Evolutionary conservation across 2,329 filamentous ascomycete genomes (phyloP).

Genomic region (Aquanectria penicillioides): DNA sequence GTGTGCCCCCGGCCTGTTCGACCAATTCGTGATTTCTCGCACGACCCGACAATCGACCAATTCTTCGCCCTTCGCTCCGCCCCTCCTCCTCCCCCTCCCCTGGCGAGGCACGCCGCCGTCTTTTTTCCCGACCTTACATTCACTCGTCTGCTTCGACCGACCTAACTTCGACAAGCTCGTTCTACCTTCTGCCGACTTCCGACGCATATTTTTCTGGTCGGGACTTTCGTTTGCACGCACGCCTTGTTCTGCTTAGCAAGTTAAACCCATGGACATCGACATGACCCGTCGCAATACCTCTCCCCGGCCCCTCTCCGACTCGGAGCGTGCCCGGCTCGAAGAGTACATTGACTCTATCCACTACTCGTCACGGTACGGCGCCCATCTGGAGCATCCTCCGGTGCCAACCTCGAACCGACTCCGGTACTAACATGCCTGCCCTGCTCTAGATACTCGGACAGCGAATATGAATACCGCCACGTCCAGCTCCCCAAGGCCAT

Average conservation of each 20-base stretch:
- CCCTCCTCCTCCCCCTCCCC: neutral
- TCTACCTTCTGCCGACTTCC: neutral
- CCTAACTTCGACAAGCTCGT: no score
- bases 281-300: constrained; percentile 85
- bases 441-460: constrained; percentile 82
- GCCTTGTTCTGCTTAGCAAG: constrained; percentile 5
- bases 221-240: neutral
- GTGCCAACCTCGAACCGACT: neutral
- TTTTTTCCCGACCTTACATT: no score
- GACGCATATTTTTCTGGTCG: neutral
- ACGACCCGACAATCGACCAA: neutral
- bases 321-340: constrained; percentile 84
- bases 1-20: neutral
- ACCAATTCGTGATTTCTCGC: no score
- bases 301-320: constrained; percentile 81
- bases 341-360: constrained; percentile 95
- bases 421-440: constrained; percentile 16
- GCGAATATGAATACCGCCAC: constrained; percentile 95
- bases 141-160: no score
- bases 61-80: neutral
- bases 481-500: constrained; percentile 98
- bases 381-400: constrained; percentile 36
- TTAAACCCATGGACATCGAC: constrained; percentile 70
- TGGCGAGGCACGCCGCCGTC: neutral
- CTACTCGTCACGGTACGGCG: constrained; percentile 83